A percentile compares a stretch with the other conserved stretches of the same genome.
phyloP scores from a whole-genome alignment of 1,139 yeast genomes.

The Blastobotrys raffinosifermentans region DNA sequence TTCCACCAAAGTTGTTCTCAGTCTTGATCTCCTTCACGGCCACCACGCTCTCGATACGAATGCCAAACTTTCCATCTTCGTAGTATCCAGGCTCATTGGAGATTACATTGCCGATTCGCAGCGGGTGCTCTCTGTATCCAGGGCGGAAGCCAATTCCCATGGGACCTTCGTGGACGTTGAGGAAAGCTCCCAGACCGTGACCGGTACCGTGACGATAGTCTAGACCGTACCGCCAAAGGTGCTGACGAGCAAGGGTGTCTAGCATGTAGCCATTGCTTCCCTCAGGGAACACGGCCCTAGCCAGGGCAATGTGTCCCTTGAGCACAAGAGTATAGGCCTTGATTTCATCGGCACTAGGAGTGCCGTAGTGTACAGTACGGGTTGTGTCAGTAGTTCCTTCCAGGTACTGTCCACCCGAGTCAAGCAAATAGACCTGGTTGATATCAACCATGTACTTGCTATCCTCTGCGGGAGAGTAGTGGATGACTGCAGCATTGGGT shows the following conservation, averaged over 20 bases:
- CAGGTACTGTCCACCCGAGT: constrained; percentile 88
- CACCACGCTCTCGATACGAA: constrained; percentile 81
- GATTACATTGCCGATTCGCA: constrained; percentile 68
- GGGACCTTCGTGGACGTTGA: constrained; percentile 97
- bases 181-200: constrained; percentile 90
- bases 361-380: constrained; percentile 77
- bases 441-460: constrained; percentile 67
- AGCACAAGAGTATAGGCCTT: constrained; percentile 81
- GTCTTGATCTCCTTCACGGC: constrained; percentile 50
- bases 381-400: constrained; percentile 98
- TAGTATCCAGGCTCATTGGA: constrained; percentile 97
- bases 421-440: constrained; percentile 73
- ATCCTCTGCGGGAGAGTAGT: constrained; percentile 69
- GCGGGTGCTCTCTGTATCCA: constrained; percentile 31
- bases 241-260: constrained; percentile 87
- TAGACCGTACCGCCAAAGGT: constrained; percentile 76
- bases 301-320: constrained; percentile 84
- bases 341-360: constrained; percentile 62
- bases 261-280: constrained; percentile 78
- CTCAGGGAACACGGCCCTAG: constrained; percentile 74
- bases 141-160: constrained; percentile 77
- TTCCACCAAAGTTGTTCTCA: constrained; percentile 41
- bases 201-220: constrained; percentile 97
- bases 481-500: constrained; percentile 87
- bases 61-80: constrained; percentile 88